phyloP scores from a whole-genome alignment of 2,329 filamentous ascomycete species.

The Cryphonectria carpinicola region DNA sequence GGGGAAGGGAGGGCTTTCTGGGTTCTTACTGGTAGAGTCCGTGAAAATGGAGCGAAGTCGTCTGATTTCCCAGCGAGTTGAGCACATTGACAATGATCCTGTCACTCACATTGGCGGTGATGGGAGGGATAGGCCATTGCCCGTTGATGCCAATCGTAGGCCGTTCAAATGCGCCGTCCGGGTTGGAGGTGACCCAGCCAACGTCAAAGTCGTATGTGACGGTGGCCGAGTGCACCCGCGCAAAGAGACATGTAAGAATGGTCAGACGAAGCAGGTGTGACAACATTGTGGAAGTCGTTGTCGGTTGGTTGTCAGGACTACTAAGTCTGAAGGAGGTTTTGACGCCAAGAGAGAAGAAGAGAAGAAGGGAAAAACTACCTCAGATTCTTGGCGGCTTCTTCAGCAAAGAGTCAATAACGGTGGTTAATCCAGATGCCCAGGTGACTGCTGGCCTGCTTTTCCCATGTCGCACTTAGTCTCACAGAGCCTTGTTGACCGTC shows the following conservation, averaged over 20 bases:
- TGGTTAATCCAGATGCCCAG: too few relatives aligned
- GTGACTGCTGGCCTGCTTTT: background rate
- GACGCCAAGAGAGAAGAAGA: too few relatives aligned
- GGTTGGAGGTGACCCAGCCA: slow-evolving; percentile 72
- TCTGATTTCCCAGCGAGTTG: slow-evolving; percentile 65
- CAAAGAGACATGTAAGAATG: slow-evolving; percentile 3
- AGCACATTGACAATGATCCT: slow-evolving; percentile 60
- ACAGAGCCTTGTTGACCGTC: background rate
- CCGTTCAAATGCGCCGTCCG: slow-evolving; percentile 67
- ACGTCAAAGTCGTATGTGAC: slow-evolving; percentile 53
- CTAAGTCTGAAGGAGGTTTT: too few relatives aligned
- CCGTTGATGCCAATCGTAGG: slow-evolving; percentile 79
- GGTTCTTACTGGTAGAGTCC: slow-evolving; percentile 60
- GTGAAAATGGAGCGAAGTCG: slow-evolving; percentile 70
- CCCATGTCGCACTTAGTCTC: background rate
- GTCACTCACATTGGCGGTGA: slow-evolving; percentile 67
- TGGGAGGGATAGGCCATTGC: slow-evolving; percentile 72
- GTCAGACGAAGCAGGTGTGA: slow-evolving; percentile 7
- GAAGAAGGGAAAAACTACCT: background rate
- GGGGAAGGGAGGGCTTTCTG: too few relatives aligned
- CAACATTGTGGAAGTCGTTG: slow-evolving; percentile 8
- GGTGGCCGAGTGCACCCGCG: slow-evolving; percentile 15
- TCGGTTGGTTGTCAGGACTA: background rate
- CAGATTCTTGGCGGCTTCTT: background rate
- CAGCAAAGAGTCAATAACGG: background rate